Base-by-base conservation (phyloP, 306 rosid species). In the Malus fusca region DNA sequence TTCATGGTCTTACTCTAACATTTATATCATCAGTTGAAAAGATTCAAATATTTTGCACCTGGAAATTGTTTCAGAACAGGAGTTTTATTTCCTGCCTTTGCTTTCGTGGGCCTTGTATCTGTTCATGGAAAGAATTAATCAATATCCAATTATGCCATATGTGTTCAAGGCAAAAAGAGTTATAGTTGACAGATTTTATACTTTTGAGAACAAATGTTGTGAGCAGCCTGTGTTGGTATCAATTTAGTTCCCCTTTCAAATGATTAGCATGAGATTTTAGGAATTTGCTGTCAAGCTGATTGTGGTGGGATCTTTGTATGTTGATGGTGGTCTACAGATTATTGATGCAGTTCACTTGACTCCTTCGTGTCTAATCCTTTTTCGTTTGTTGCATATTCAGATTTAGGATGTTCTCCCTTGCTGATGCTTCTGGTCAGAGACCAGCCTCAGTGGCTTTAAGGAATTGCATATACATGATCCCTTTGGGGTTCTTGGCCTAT, bases 401-500 rank as follows among this genome's bases (percentile, higher is more conserved):
- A 91, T 95, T 85, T 87, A 90, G 69, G 87, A 95, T 95, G 98
- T 83, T 78, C 79, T 95, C 97, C 83, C 97, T 92, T 72, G 83
- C 92, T 58, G 98, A 95, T 81, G 80, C 87, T 67, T 86, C 98
- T 84, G 98, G 97, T 64, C 83, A 11, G 73, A 88, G 91, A 86
- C 92, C 97, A 42, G 88, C 98, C 28, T 70, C 81, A 31, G 97
- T 92, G 84, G 98, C 97, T 74, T 81, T 92, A 75, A 88, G 98
- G 82, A 92, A 95, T 85, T 92, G 96, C 51, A 51, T 90, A 8
- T 90, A 92, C 82, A 87, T 95, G 56, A 81, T 95, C 82, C 98
- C 98, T 69, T 73, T 95, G 92, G 98, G 98, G 28, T 95, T 78
- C 85, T 74, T 92, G 83, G 97, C 98, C n/a, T 90, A 87, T 85